Base-by-base conservation (phyloP, 2,329 filamentous ascomycete species). In the Pseudocercospora musae region DNA sequence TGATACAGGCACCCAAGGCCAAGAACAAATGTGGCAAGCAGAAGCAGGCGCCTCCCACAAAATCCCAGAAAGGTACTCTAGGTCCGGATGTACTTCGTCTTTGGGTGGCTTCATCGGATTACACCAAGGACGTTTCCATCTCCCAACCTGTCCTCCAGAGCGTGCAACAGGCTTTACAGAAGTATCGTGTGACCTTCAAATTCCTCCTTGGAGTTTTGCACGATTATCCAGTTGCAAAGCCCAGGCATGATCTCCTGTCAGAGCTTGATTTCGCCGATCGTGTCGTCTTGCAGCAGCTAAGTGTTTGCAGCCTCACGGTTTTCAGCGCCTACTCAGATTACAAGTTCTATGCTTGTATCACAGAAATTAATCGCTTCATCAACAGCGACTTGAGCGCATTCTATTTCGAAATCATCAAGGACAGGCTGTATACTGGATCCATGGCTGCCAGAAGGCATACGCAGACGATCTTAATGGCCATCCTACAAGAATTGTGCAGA, bases 91-190 rank as follows among this genome's bases (percentile, higher is more conserved):
- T 90, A 3, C 81, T 99, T 59, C 87, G 96, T 10, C 79, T 99
- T 27, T 98, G 94, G 94, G 93, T 87, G 27, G 94, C 93, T 2
- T 91, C 90, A 75, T 92, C 90, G 70, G 94, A 99, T 76, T 98
- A 95, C 75, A 96, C 91, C 2, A 86, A 85, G 18, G 95, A 99
- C 73, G 88, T 98, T 5, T 84, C 89, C 6, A 89, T 99, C 66
- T 91, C 93, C 21, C 85, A 89, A 66, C 84, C 87, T 0, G 87
- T 95, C 0, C 82, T 99, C 7, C 85, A 89, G 69, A 85, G 89
- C 1, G 86, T 95, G 10, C 90, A 96, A 68, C 86, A 85, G 50
- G 84, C 87, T 1, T 78, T 98, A 23, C 84, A 93, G 76, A 97
- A 96, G 75, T 96, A 94, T 74, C 89, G 95, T 15, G 89, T 90